These are phyloP conservation scores for Phytophthora hybrid DNA, from an alignment of 352 stramenopile species.

Conservation along the genomic window DNA sequence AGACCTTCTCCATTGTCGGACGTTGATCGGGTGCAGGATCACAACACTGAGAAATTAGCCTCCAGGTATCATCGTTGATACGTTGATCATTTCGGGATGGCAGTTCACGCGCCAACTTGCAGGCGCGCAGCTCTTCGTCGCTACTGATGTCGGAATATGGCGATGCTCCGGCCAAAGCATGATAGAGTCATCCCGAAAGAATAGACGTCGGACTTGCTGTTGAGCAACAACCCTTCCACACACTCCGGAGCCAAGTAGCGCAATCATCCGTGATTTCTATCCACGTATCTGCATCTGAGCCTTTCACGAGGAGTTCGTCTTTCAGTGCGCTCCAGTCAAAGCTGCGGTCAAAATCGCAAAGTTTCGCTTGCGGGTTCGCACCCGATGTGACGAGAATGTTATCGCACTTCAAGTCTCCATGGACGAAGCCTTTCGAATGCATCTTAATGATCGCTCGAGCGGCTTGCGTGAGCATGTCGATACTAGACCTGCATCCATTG, in stretches of 20 bases:
- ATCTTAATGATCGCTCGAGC: not conserved
- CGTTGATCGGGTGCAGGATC: not conserved
- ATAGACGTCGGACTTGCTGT: not conserved
- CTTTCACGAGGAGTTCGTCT: not conserved
- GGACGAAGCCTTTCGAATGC: not conserved
- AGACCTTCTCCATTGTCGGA: not conserved
- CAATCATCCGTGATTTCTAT: not conserved
- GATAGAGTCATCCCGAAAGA: not conserved
- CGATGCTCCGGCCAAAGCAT: not conserved
- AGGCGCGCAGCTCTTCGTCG: not conserved
- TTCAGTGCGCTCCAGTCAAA: not conserved
- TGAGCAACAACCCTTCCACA: not conserved
- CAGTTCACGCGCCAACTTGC: not conserved
- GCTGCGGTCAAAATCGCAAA: not conserved
- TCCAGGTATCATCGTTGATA: not conserved
- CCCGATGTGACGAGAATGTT: not conserved
- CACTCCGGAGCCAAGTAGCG: not conserved
- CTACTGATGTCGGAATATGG: not conserved
- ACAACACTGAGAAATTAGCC: not conserved
- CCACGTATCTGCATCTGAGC: not conserved
- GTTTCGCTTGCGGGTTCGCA: not conserved
- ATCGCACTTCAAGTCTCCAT: not conserved
- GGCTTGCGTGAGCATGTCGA: not conserved
- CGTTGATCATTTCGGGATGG: not conserved
- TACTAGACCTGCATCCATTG: not conserved